Evolutionary conservation across 169 alveolate species (phyloP).

Genomic region (Eimeria praecox): DNA sequence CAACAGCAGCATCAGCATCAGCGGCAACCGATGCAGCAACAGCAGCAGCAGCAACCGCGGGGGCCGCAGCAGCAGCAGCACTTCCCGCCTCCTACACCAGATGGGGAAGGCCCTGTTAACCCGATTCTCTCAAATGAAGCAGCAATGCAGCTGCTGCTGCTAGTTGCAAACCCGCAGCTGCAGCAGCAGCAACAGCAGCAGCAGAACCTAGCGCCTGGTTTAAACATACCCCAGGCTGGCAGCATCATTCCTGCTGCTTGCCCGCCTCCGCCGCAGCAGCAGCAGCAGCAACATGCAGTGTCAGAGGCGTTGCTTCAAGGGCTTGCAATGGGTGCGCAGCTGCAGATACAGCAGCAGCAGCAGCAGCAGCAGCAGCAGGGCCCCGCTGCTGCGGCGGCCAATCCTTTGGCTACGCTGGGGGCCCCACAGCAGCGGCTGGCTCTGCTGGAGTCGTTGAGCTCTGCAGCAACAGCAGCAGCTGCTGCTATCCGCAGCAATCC

Average conservation of each 20-base stretch:
- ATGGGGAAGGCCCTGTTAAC: background rate
- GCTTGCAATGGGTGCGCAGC: conserved; percentile 75
- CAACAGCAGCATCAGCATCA: conserved; percentile 6
- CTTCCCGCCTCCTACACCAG: background rate
- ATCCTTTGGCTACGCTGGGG: conserved; percentile 19
- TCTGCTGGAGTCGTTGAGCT: conserved; percentile 61
- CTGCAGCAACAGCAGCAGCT: conserved; percentile 69
- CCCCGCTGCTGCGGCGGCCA: background rate
- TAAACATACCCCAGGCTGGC: background rate
- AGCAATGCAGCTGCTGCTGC: conserved; percentile 59
- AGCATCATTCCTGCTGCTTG: conserved; percentile 2
- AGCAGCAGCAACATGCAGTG: conserved; percentile 55
- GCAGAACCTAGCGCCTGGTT: background rate
- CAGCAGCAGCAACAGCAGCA: conserved; percentile 55
- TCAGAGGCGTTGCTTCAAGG: conserved; percentile 70
- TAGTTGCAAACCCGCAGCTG: conserved; percentile 39
- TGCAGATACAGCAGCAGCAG: conserved; percentile 38
- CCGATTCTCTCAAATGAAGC: conserved; percentile 19
- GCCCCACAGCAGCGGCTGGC: conserved; percentile 58
- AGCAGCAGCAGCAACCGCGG: background rate
- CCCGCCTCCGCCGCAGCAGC: conserved; percentile 34
- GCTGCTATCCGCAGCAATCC: conserved; percentile 49
- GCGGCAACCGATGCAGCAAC: conserved; percentile 8
- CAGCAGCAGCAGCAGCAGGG: conserved; percentile 44
- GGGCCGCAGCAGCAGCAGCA: background rate